These are phyloP conservation scores for Candida vaughaniae DNA, from an alignment of 805 yeast genomes.

Conservation along the genomic window DNA sequence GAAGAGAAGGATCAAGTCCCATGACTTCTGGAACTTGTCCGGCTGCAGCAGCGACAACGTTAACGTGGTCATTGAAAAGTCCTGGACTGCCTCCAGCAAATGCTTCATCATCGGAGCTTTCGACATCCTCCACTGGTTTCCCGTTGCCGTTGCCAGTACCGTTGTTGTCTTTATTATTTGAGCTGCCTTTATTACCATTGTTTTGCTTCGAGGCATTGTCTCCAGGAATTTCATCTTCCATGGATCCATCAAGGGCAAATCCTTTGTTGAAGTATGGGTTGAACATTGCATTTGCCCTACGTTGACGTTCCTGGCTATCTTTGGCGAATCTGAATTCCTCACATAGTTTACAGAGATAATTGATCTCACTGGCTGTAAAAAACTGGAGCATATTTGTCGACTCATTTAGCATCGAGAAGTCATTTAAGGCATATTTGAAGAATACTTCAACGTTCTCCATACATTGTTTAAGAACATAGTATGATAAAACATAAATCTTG, in stretches of 20 bases:
- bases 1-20: conserved; percentile 1
- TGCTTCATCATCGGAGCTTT: not conserved
- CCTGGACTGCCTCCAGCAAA: not conserved
- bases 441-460: conserved; percentile 39
- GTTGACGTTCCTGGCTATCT: conserved; percentile 21
- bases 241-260: not conserved
- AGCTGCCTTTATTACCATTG: no score
- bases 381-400: conserved; percentile 41
- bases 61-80: not conserved
- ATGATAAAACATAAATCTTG: conserved; percentile 40
- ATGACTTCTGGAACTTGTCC: not conserved
- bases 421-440: conserved; percentile 29
- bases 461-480: conserved; percentile 40
- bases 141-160: no score
- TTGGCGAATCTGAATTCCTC: conserved; percentile 41
- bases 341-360: conserved; percentile 33
- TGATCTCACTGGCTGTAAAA: conserved; percentile 34
- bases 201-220: not conserved
- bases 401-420: conserved; percentile 28
- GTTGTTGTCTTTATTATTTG: no score
- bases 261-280: not conserved
- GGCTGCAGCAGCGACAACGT: not conserved
- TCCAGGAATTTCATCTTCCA: not conserved
- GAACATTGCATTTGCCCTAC: conserved; percentile 8
- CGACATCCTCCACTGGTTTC: no score